Evolutionary conservation across 805 yeast genomes (phyloP).

Genomic region (Teunomyces aglyptinius): DNA sequence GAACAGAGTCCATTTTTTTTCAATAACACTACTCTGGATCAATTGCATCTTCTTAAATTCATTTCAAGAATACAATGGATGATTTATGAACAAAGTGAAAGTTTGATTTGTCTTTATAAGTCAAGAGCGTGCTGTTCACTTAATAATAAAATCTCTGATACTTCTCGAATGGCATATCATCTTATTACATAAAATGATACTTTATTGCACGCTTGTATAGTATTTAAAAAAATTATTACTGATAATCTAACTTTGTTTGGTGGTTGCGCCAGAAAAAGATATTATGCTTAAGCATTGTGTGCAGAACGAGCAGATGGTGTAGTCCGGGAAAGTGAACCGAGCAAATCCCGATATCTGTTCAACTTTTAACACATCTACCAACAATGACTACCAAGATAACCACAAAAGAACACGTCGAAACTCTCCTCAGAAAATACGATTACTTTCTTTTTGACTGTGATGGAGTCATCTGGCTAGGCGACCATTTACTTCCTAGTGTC

Average conservation of each 20-base stretch:
- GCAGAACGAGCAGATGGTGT: background rate
- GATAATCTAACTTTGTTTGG: background rate
- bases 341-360: background rate
- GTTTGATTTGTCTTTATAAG: background rate
- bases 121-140: background rate
- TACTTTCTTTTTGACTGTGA: constrained; percentile 95
- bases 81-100: constrained; percentile 1
- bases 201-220: background rate
- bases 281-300: background rate
- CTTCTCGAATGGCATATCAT: constrained; percentile 3
- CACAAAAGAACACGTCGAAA: constrained; percentile 46
- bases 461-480: constrained; percentile 95
- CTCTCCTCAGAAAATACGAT: constrained; percentile 65
- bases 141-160: background rate
- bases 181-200: constrained; percentile 2
- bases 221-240: background rate
- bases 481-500: constrained; percentile 72
- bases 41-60: constrained; percentile 2
- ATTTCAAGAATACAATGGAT: constrained; percentile 2
- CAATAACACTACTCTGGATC: background rate
- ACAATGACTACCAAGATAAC: constrained; percentile 50
- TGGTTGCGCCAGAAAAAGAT: too few relatives aligned
- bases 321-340: background rate
- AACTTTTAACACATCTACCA: background rate
- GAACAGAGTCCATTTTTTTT: background rate